Evolutionary conservation across 2,329 filamentous ascomycete genomes (phyloP), one percentile per base, ranked within the genome.

Genomic region (Ophiostoma triangulosporum): DNA sequence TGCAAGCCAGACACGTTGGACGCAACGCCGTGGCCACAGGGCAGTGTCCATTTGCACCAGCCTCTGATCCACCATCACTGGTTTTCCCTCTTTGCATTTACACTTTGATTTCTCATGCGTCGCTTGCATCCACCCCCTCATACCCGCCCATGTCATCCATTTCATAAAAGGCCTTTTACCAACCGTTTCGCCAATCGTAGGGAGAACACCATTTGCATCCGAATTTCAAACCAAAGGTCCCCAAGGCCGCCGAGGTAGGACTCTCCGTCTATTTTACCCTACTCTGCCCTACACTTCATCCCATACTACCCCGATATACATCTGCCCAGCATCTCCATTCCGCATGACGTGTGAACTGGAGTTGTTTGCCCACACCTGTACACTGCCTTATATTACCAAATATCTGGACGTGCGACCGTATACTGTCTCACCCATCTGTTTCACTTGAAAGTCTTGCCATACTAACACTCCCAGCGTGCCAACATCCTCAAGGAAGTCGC

Each of bases 401-500:
- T n/a, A n/a, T n/a, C n/a, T n/a, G n/a, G n/a, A n/a, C n/a, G n/a
- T n/a, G n/a, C 35, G 24, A 17, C n/a, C 15, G 17, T 15, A 46
- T 15, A 9, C 12, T 46, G 24, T 29, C 15, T 29, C 43, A 29
- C n/a, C 35, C 35, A 15, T 20, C 31, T 6, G 31, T 33, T 33
- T 8, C 9, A 33, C 31, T 12, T 12, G 9, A 24, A n/a, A n/a
- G n/a, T n/a, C n/a, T n/a, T n/a, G n/a, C 40, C 15, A 20, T 45
- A 22, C 35, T 29, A 31, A 43, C 27, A 40, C n/a, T 50, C 38
- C 26, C 48, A 98, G 93, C 80, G 93, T 71, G 88, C 91, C 59
- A 98, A 97, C 64, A 97, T 98, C 60, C 73, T 98, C 57, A 98
- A 98, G 71, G 93, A 98, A 69, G 93, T 98, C 14, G 88, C 95